Evolutionary conservation across 768 basidiomycete genomes (phyloP).

Genomic region (Gautieria morchelliformis): DNA sequence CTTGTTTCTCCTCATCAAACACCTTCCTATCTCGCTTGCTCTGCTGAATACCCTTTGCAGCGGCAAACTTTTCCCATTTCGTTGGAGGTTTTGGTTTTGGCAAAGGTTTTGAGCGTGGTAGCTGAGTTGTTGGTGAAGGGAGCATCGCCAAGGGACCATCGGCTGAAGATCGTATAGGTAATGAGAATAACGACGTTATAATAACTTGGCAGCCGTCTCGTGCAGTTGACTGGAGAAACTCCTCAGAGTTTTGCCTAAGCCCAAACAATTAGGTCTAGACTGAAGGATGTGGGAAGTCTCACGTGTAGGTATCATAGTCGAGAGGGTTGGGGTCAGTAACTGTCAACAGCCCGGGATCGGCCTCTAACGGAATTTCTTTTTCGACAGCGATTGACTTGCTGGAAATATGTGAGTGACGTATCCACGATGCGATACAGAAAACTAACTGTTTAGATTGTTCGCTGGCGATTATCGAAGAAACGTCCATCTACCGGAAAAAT

Average conservation of each 20-base stretch:
- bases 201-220: slow-evolving; percentile 79
- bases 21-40: slow-evolving; percentile 58
- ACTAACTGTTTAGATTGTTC: slow-evolving; percentile 9
- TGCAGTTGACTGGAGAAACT: slow-evolving; percentile 68
- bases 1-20: slow-evolving; percentile 54
- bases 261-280: neutral
- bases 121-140: slow-evolving; percentile 61
- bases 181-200: slow-evolving; percentile 66
- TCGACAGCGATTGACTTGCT: slow-evolving; percentile 65
- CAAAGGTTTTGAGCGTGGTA: slow-evolving; percentile 87
- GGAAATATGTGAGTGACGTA: neutral
- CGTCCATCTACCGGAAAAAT: neutral
- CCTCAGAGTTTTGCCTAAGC: slow-evolving; percentile 64
- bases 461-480: slow-evolving; percentile 4
- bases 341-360: slow-evolving; percentile 76
- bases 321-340: slow-evolving; percentile 85
- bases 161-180: slow-evolving; percentile 64
- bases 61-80: slow-evolving; percentile 93
- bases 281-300: slow-evolving; percentile 16
- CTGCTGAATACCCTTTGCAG: slow-evolving; percentile 87
- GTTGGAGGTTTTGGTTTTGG: slow-evolving; percentile 89
- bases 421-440: neutral
- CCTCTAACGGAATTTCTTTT: slow-evolving; percentile 68
- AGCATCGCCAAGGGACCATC: slow-evolving; percentile 81
- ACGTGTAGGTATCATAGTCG: slow-evolving; percentile 81